A percentile compares a stretch with the other conserved stretches of the same genome.
Conservation (phyloP, 441 rosid genomes). For the Macaranga tanarius region DNA sequence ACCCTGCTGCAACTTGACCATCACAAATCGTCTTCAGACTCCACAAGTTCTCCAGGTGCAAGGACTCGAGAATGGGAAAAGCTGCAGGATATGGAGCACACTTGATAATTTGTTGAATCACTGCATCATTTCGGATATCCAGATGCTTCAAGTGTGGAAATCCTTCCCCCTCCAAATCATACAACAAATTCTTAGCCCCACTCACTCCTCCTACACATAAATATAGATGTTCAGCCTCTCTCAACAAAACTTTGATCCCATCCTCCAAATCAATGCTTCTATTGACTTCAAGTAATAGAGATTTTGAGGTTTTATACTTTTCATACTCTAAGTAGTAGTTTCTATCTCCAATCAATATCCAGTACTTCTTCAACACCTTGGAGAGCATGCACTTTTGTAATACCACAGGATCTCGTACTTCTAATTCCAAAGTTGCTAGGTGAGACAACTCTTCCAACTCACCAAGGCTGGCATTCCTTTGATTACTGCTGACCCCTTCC, state of each 20-base stretch:
- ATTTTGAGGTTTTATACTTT: not conserved
- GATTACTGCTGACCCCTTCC: not conserved
- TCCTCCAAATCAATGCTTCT: not conserved
- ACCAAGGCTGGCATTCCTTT: not conserved
- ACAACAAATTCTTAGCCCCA: not conserved
- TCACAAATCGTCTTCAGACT: not conserved
- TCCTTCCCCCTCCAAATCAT: conserved; percentile 12
- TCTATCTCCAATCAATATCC: conserved; percentile 1
- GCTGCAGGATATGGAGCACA: not conserved
- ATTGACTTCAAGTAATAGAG: conserved; percentile 1
- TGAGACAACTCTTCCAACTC: not conserved
- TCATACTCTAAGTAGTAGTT: not conserved
- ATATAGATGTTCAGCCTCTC: not conserved
- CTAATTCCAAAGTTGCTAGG: not conserved
- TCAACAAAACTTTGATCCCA: not conserved
- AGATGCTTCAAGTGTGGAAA: conserved; percentile 22
- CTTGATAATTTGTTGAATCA: not conserved
- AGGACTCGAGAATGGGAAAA: not conserved
- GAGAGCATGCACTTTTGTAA: not conserved
- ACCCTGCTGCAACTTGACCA: not conserved
- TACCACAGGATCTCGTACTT: not conserved
- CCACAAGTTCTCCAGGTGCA: not conserved
- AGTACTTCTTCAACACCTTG: conserved; percentile 8
- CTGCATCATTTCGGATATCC: not conserved
- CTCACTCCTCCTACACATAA: not conserved